Percentiles rank a stretch among this genome's conserved stretches.
These are phyloP conservation scores for Dimocarpus longan DNA, from an alignment of 345 rosid species.

Conservation along the genomic window DNA sequence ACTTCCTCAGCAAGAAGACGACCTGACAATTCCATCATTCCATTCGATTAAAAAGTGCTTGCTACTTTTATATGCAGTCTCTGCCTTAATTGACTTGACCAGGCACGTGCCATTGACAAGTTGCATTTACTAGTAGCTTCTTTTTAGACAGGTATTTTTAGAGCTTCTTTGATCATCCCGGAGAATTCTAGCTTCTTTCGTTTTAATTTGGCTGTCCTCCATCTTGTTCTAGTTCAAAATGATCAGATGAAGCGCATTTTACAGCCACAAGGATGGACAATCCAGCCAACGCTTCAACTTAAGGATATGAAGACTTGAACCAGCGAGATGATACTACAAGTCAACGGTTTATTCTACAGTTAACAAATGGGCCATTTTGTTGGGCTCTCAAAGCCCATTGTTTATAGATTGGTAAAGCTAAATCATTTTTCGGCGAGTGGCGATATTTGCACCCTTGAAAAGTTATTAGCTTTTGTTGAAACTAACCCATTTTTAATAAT, in stretches of 20 bases:
- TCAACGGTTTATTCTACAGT: neutral
- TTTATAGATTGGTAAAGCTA: too few species aligned
- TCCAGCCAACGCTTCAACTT: neutral
- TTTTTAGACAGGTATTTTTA: conserved; percentile 16
- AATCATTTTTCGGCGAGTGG: too few species aligned
- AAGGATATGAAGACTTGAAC: neutral
- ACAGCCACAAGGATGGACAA: too few species aligned
- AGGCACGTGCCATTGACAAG: neutral
- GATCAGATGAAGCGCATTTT: neutral
- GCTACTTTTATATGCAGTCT: neutral
- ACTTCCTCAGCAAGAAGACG: neutral
- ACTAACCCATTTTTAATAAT: too few species aligned
- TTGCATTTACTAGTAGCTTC: too few species aligned
- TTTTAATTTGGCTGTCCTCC: conserved; percentile 17
- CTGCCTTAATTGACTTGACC: neutral
- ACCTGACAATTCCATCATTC: neutral
- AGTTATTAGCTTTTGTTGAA: too few species aligned
- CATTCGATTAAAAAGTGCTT: neutral
- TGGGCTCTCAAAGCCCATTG: neutral
- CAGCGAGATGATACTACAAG: neutral
- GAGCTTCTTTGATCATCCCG: conserved; percentile 33
- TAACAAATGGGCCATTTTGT: neutral
- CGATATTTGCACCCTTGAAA: too few species aligned
- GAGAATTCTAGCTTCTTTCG: conserved; percentile 30
- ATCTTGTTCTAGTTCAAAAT: conserved; percentile 6